Evolutionary conservation across 139 green algal genomes (phyloP), one percentile per base, ranked within the genome.

Genomic region (Dunaliella sp.): DNA sequence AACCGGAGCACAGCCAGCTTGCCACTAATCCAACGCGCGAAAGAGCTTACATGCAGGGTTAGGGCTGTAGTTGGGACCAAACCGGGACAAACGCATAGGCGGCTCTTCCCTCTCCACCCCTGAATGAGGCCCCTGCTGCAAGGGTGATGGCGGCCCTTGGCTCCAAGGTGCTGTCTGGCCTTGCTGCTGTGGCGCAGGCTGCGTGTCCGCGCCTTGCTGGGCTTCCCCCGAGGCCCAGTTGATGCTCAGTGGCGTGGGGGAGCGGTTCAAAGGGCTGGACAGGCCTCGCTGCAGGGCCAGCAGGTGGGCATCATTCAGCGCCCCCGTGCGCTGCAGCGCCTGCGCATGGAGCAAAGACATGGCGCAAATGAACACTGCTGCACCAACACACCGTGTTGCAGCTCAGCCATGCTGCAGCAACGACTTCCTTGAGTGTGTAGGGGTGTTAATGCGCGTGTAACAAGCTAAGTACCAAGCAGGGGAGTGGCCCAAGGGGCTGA

Each of bases 271-370:
- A 16, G 48, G 48, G 48, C 48, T 65, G 48, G 7, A 26, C 7
- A 65, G 48, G 48, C 48, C 48, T 7, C 84, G 84, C 58, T 87
- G 84, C 84, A 87, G 84, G 22, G 77, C 79, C 38, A 84, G 84
- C 57, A 87, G 77, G 32, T 84, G 77, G 32, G 33, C 3, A 38
- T 73, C 36, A 78, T 84, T 36, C 84, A 79, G 21, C 7, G 74
- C 74, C 12, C n/a, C n/a, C 21, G 30, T 33, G 3, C 48, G 48
- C 48, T 65, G 7, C 48, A 65, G 48, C 7, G 48, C 48, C 48
- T 65, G 48, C 16, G 48, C 16, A 16, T 65, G 48, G n/a, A n/a
- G n/a, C n/a, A n/a, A n/a, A n/a, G n/a, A n/a, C n/a, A n/a, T n/a
- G n/a, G n/a, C n/a, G n/a, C n/a, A n/a, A n/a, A n/a, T n/a, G n/a